phyloP scores from a whole-genome alignment of 225 moss, liverwort and hornwort species.

The Polytrichum formosum region DNA sequence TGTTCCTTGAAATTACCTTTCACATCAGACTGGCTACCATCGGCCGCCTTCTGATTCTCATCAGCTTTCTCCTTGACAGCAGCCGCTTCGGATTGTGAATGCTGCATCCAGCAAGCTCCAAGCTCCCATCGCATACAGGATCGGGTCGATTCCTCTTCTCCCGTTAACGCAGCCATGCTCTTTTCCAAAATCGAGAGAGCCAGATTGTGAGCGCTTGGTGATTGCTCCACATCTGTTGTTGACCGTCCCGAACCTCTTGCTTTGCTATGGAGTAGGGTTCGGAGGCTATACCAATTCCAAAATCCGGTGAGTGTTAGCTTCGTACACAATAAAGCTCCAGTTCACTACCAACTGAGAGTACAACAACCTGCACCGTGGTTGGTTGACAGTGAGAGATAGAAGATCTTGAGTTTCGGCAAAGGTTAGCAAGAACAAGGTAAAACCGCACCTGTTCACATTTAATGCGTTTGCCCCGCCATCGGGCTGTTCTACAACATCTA shows the following conservation, averaged over 20 bases:
- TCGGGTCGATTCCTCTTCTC: slow-evolving; percentile 33
- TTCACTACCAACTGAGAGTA: no score
- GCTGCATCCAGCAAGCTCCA: slow-evolving; percentile 72
- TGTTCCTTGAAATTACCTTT: slow-evolving; percentile 6
- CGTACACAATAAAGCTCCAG: no score
- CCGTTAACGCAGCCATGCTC: slow-evolving; percentile 38
- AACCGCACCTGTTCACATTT: slow-evolving; percentile 52
- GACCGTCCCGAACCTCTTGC: slow-evolving; percentile 26
- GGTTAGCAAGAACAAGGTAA: no score
- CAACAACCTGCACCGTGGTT: no score
- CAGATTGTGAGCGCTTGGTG: slow-evolving; percentile 38
- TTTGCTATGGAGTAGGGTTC: slow-evolving; percentile 50
- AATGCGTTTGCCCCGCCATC: slow-evolving; percentile 66
- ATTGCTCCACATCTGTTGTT: slow-evolving; percentile 31
- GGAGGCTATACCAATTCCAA: slow-evolving; percentile 39
- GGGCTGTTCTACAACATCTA: slow-evolving; percentile 56
- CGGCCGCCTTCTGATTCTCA: slow-evolving; percentile 20
- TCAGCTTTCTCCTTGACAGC: slow-evolving; percentile 45
- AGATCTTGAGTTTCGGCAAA: no score
- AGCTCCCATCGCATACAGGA: slow-evolving; percentile 62
- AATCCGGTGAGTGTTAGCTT: no score
- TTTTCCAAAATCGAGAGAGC: slow-evolving; percentile 35
- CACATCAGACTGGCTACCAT: slow-evolving; percentile 13
- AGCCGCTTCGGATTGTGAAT: slow-evolving; percentile 52
- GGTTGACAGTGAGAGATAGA: no score